phyloP scores from a whole-genome alignment of 2,329 filamentous ascomycete genomes.

The Cladophialophora exuberans region DNA sequence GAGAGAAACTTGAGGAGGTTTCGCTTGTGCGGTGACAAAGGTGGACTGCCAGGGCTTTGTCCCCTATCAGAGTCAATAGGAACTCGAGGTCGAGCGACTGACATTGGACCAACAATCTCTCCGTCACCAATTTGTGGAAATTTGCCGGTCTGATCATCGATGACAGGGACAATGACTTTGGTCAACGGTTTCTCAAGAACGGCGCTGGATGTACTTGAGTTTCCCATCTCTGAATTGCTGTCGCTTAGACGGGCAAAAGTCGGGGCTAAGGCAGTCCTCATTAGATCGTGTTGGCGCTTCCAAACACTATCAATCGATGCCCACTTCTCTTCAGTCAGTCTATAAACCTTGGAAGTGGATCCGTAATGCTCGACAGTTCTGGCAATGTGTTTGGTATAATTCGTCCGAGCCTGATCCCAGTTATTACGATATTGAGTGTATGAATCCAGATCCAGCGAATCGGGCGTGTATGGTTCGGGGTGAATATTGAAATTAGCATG shows the following conservation, averaged over 20 bases:
- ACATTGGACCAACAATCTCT: constrained; percentile 93
- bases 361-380: constrained; percentile 91
- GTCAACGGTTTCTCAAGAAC: constrained; percentile 32
- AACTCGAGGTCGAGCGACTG: constrained; percentile 41
- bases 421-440: constrained; percentile 71
- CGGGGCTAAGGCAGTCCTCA: constrained; percentile 56
- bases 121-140: constrained; percentile 87
- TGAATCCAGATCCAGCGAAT: constrained; percentile 60
- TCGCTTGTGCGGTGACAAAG: constrained; percentile 46
- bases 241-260: constrained; percentile 44
- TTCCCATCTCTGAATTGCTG: constrained; percentile 32
- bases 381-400: constrained; percentile 87
- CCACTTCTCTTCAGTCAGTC: constrained; percentile 87
- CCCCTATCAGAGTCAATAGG: constrained; percentile 30
- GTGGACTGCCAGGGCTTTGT: constrained; percentile 47
- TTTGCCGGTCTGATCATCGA: constrained; percentile 65
- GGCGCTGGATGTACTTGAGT: constrained; percentile 27
- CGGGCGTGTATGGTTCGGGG: constrained; percentile 77
- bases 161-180: constrained; percentile 61
- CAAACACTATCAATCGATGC: constrained; percentile 74
- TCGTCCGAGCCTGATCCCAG: constrained; percentile 80
- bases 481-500: constrained; percentile 92
- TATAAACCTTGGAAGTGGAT: constrained; percentile 84
- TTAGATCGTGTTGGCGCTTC: constrained; percentile 69
- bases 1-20: constrained; percentile 50